These are phyloP conservation scores for Hirsutella minnesotensis DNA, from an alignment of 2,329 filamentous ascomycete genomes.

Conservation along the genomic window DNA sequence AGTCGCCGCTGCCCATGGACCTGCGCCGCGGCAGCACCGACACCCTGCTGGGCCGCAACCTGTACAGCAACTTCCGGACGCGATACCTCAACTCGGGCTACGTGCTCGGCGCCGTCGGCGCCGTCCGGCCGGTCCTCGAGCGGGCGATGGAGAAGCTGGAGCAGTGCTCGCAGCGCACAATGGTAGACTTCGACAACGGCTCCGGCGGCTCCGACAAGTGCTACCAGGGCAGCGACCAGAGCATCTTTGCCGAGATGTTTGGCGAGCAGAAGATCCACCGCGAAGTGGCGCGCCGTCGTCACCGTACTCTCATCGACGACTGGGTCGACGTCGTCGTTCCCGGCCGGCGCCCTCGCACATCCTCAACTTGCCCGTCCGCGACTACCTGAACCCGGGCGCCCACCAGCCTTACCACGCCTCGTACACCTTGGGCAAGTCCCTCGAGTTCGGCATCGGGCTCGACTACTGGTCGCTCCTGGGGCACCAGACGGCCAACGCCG, in stretches of 20 bases:
- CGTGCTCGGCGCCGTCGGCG: constrained; percentile 13
- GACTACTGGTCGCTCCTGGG: constrained; percentile 16
- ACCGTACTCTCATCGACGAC: constrained; percentile 9
- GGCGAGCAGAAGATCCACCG: constrained; percentile 18
- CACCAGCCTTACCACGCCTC: constrained; percentile 10
- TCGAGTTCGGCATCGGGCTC: constrained; percentile 15
- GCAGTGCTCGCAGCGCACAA: constrained; percentile 7
- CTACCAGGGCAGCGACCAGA: constrained; percentile 15
- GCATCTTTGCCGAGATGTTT: constrained; percentile 16
- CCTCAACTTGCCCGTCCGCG: constrained; percentile 6
- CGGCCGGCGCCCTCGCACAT: constrained; percentile 7
- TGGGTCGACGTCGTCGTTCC: constrained; percentile 11
- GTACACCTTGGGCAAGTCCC: constrained; percentile 9
- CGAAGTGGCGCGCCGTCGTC: constrained; percentile 15
- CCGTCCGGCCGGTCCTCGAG: constrained; percentile 12
- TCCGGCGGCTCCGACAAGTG: constrained; percentile 7
- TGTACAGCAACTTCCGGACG: constrained; percentile 9
- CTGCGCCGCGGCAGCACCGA: constrained; percentile 13
- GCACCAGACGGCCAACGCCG: constrained; percentile 13
- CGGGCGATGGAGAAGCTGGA: constrained; percentile 11
- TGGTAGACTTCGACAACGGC: constrained; percentile 7
- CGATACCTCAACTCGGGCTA: constrained; percentile 15
- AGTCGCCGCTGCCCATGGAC: constrained; percentile 13
- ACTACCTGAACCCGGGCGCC: constrained; percentile 11
- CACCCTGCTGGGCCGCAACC: constrained; percentile 8